Base-by-base conservation (phyloP, 345 rosid species). In the Ceriops tagal region DNA sequence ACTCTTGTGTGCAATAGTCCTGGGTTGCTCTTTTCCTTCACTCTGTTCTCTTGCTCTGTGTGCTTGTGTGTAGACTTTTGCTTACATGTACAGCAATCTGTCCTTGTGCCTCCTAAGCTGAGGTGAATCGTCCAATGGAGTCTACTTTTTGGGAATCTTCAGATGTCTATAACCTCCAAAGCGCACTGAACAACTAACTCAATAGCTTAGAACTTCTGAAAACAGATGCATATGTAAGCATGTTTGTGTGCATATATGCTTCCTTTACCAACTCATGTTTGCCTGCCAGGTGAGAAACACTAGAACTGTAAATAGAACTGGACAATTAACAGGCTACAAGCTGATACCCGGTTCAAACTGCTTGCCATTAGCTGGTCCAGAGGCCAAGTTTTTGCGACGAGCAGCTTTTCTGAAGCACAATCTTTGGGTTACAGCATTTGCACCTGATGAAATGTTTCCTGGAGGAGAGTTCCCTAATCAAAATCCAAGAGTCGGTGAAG, bases 391-490 rank as follows among this genome's bases (percentile, higher is more conserved):
- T 83, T 77, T 92, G 69, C 86, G 95, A 69, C 86, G 96, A 77
- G 98, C 98, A 35, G 84, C 98, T 32, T 90, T 92, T 74, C 72
- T 92, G 76, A 88, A 87, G 75, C 96, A 90, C 71, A 90, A 88
- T 67, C 89, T 90, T 6, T 92, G 98, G 96, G 95, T 90, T 30
- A 92, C 98, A 28, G 84, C 90, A 49, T 92, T 84, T 67, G 71
- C 88, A 62, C 78, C 60, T 7, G 83, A 78, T 15, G 92, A 92
- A 79, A 85, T 79, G 83, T 90, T 82, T 69, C 98, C 96, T 3
- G 98, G 98, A 65, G 98, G 98, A 71, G 98, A 90, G 66, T 92
- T 90, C 64, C 98, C 98, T 22, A 88, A 90, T 84, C 98, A 90
- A 73, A 92, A 90, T 79, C 96, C 98, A 60, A 91, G 95, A 51